These are phyloP conservation scores for Beauveria bassiana DNA, from an alignment of 2,329 filamentous ascomycete genomes.

Conservation along the genomic window DNA sequence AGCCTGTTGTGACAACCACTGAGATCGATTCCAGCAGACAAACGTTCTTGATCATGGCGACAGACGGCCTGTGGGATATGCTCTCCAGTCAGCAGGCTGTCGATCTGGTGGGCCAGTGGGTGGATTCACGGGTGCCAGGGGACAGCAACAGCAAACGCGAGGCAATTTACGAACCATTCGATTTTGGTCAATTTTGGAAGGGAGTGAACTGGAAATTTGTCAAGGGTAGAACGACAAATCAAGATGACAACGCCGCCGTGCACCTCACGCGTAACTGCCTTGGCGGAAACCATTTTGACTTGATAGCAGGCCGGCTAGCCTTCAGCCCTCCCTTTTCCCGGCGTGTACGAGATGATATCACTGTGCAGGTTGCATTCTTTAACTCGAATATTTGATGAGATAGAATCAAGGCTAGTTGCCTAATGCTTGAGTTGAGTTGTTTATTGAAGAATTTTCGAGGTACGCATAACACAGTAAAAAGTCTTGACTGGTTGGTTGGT, in stretches of 20 bases:
- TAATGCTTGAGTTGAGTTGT: not conserved
- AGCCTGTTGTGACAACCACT: not conserved
- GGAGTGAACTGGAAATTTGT: slow-evolving; percentile 4
- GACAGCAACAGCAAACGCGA: not conserved
- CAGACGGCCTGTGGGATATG: slow-evolving; percentile 55
- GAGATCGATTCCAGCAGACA: not conserved
- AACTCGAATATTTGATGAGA: not conserved
- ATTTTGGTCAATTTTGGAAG: not conserved
- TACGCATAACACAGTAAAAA: not conserved
- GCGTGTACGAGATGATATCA: slow-evolving; percentile 58
- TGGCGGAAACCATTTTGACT: slow-evolving; percentile 63
- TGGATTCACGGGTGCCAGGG: slow-evolving; percentile 12
- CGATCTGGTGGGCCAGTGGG: slow-evolving; percentile 44
- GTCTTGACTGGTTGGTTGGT: too few relatives aligned
- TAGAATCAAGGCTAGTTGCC: not conserved
- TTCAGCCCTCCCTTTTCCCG: slow-evolving; percentile 62
- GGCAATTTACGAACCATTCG: not conserved
- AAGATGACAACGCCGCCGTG: slow-evolving; percentile 59
- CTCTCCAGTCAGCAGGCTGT: slow-evolving; percentile 46
- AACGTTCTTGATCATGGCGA: slow-evolving; percentile 40
- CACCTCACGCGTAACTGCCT: slow-evolving; percentile 70
- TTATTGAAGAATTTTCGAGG: not conserved
- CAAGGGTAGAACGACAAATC: slow-evolving; percentile 3
- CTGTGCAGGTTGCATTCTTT: slow-evolving; percentile 64
- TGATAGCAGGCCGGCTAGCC: slow-evolving; percentile 63